These are phyloP conservation scores for Boletus rufocinnamomeus DNA, from an alignment of 768 basidiomycete genomes.

Conservation along the genomic window DNA sequence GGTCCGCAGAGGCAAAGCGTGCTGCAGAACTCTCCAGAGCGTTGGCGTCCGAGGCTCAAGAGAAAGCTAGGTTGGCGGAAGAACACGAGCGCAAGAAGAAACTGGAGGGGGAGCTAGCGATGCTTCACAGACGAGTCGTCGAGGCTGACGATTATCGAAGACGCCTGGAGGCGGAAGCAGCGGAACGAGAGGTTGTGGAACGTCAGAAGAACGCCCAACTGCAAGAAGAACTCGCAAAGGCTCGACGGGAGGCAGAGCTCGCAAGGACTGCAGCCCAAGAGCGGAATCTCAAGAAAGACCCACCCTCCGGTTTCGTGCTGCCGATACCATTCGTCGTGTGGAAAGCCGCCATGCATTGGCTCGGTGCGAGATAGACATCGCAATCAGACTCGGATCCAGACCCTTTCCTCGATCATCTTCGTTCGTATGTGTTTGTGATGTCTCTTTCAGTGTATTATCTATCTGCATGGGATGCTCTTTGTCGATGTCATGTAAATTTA, in stretches of 20 bases:
- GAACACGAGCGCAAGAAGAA: conserved; percentile 34
- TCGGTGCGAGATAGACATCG: conserved; percentile 28
- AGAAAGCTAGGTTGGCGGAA: conserved; percentile 31
- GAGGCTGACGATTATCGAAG: conserved; percentile 33
- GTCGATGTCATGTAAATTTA: background rate
- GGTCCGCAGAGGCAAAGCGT: conserved; percentile 28
- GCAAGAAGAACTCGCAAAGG: conserved; percentile 34
- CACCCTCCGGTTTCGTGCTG: conserved; percentile 30
- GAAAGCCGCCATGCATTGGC: conserved; percentile 37
- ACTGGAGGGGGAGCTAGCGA: conserved; percentile 28
- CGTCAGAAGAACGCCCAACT: conserved; percentile 31
- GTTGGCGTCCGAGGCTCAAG: conserved; percentile 31
- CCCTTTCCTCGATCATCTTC: background rate
- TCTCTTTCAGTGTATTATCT: conserved; percentile 16
- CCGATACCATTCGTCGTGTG: conserved; percentile 39
- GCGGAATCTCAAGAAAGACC: conserved; percentile 30
- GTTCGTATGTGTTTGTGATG: background rate
- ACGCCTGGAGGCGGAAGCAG: conserved; percentile 29
- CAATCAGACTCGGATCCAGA: background rate
- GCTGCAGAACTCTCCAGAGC: conserved; percentile 31
- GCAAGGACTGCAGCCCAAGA: conserved; percentile 29
- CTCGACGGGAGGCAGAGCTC: conserved; percentile 29
- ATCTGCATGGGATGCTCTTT: conserved; percentile 10
- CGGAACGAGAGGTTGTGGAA: conserved; percentile 30
- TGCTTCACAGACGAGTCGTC: conserved; percentile 27